Evolutionary conservation across 805 yeast genomes (phyloP).

Genomic region (Wickerhamomyces sydowiorum): DNA sequence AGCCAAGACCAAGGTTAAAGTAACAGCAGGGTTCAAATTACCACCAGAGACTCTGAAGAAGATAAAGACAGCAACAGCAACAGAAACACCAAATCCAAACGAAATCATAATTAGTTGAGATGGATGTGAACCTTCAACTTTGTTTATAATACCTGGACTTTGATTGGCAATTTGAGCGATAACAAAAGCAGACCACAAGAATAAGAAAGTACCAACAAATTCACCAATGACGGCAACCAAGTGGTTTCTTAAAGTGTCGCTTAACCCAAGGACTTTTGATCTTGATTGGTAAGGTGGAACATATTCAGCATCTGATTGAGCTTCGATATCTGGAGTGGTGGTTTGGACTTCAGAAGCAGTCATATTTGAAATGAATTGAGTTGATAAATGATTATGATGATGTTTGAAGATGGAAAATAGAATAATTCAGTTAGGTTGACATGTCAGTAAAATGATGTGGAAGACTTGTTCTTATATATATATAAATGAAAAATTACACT

Average conservation of each 20-base stretch:
- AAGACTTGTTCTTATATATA: background rate
- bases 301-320: constrained; percentile 31
- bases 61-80: constrained; percentile 64
- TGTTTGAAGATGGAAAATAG: background rate
- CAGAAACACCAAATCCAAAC: constrained; percentile 82
- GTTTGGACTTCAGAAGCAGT: constrained; percentile 9
- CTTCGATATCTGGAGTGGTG: constrained; percentile 29
- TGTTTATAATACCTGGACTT: constrained; percentile 28
- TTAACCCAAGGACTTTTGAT: constrained; percentile 31
- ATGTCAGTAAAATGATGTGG: background rate
- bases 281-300: constrained; percentile 31
- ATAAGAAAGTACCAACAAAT: constrained; percentile 80
- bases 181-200: constrained; percentile 74
- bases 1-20: constrained; percentile 64
- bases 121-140: constrained; percentile 46
- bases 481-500: background rate
- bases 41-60: constrained; percentile 82
- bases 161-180: constrained; percentile 82
- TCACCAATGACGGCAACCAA: constrained; percentile 70
- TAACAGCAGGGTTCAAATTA: constrained; percentile 86
- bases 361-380: constrained; percentile 1
- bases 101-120: constrained; percentile 72
- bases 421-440: too few species aligned
- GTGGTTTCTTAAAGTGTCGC: constrained; percentile 50
- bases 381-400: background rate